phyloP scores from a whole-genome alignment of 495 filamentous ascomycete genomes.

The Penicillium simplicissimum region DNA sequence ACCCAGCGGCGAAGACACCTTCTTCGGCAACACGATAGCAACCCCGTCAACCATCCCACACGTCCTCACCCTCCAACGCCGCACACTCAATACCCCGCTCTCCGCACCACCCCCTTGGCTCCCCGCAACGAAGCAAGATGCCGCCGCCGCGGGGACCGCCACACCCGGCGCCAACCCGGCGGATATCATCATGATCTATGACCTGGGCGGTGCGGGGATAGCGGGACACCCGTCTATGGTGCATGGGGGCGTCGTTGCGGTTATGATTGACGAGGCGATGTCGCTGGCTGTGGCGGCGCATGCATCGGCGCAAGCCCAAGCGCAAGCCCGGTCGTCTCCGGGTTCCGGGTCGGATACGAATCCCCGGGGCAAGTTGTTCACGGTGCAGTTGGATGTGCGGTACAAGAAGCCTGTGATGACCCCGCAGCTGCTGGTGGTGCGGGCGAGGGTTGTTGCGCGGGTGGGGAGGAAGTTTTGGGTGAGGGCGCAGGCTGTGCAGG shows the following conservation, averaged over 20 bases:
- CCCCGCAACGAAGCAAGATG: slow-evolving; percentile 32
- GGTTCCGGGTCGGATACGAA: slow-evolving; percentile 15
- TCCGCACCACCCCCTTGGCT: slow-evolving; percentile 34
- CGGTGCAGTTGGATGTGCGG: slow-evolving; percentile 43
- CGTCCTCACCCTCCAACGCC: slow-evolving; percentile 38
- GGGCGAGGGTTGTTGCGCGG: slow-evolving; percentile 36
- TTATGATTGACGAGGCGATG: slow-evolving; percentile 67
- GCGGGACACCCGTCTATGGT: slow-evolving; percentile 42
- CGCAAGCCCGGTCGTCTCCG: no score
- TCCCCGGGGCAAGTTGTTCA: slow-evolving; percentile 39
- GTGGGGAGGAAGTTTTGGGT: slow-evolving; percentile 45
- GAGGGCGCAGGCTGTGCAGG: slow-evolving; percentile 41
- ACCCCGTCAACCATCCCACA: slow-evolving; percentile 43
- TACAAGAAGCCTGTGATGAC: slow-evolving; percentile 37
- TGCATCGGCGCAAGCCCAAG: slow-evolving; percentile 17
- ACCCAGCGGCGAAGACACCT: slow-evolving; percentile 45
- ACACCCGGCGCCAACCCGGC: slow-evolving; percentile 30
- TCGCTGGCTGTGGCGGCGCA: slow-evolving; percentile 39
- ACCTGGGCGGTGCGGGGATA: slow-evolving; percentile 37
- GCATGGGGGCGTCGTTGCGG: slow-evolving; percentile 60
- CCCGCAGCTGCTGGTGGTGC: slow-evolving; percentile 36
- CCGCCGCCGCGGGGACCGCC: slow-evolving; percentile 23
- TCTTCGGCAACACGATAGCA: slow-evolving; percentile 37
- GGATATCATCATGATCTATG: slow-evolving; percentile 42
- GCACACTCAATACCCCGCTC: slow-evolving; percentile 25